Evolutionary conservation across 169 alveolate species (phyloP), one percentile per base, ranked within the genome.

Genomic region (Plasmodium chabaudi): DNA sequence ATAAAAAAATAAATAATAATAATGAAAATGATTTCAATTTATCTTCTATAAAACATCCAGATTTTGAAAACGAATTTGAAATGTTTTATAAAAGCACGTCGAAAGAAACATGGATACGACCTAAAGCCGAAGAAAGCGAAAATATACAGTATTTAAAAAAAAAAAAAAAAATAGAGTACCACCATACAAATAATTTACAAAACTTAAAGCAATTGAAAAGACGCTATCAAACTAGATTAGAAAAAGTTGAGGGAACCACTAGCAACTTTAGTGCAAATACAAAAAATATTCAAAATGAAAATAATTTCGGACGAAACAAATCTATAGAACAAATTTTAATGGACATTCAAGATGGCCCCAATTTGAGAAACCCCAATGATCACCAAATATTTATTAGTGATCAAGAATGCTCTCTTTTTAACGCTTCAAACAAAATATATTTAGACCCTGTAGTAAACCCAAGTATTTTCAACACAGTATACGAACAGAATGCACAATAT

Each of bases 11-110:
- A 2, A 51, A 63, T 19, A 77, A 27, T 21, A 49, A 23, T 5
- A 75, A 77, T 47, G 60, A 56, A 12, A 63, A 15, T 39, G 10
- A 63, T 63, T 49, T 69, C 5, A 63, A 64, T 13, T 27, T 64
- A 10, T 46, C 88, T 9, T 27, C 88, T 21, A 64, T 63, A 10
- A 51, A 77, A 53, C 64, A 46, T 25, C 44, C 61, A 12, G 27
- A 47, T 64, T 49, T 77, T n/a, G 77, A 77, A 68, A 77, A 51
- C 12, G 69, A 77, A 56, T 63, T 63, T 23, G 60, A 64, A n/a
- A 77, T 19, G 59, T 15, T 72, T 34, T 39, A 72, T 64, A 44
- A 27, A 25, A 19, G 1, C 44, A 70, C 87, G 7, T 5, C 51
- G 6, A 27, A 72, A 10, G 72, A 72, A n/a, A 19, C 23, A 10